Base-by-base conservation (phyloP, 768 basidiomycete genomes). In the Rhodotorula babjevae region DNA sequence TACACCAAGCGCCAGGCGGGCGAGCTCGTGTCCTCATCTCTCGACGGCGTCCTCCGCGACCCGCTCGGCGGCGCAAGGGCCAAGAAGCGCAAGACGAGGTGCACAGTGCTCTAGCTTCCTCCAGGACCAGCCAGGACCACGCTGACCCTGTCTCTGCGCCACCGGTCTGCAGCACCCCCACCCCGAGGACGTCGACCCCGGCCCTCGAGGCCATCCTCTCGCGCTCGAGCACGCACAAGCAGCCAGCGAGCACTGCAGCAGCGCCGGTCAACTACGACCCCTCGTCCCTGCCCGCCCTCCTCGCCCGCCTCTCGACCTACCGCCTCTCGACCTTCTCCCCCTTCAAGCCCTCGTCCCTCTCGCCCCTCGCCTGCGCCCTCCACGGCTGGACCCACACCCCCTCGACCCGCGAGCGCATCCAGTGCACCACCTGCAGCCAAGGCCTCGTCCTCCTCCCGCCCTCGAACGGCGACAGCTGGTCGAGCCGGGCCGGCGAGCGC, bases 361-460 rank as follows among this genome's bases (percentile, higher is more conserved):
- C 59, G 4, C 5, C 67, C 7, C 67, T 73, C 60, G 0, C 29
- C 27, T 69, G 72, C 49, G 72, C 72, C 36, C 61, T 68, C 0
- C 67, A 73, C 49, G 72, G 72, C 36, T 73, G 72, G 72, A 29
- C 8, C 16, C 65, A 68, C 64, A 62, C 52, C 15, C 40, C 47
- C 1, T 3, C 53, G 1, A 61, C 66, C 18, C 31, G 56, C 21
- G 72, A 73, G 21, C 63, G 72, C 25, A 33, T 73, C 46, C 53
- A 68, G 25, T 73, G 72, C 63, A 63, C 65, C 53, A 69, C 72
- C 8, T 73, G 72, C 55, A 23, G 15, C 2, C 61, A 56, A 14
- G 67, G 63, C 19, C 31, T 73, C 40, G 72, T 73, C 33, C 52
- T 73, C 52, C 60, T 69, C 19, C 67, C 67, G n/a, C 72, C 72